Evolutionary conservation across 306 rosid species (phyloP).

Genomic region (Begonia fuchsioides): DNA sequence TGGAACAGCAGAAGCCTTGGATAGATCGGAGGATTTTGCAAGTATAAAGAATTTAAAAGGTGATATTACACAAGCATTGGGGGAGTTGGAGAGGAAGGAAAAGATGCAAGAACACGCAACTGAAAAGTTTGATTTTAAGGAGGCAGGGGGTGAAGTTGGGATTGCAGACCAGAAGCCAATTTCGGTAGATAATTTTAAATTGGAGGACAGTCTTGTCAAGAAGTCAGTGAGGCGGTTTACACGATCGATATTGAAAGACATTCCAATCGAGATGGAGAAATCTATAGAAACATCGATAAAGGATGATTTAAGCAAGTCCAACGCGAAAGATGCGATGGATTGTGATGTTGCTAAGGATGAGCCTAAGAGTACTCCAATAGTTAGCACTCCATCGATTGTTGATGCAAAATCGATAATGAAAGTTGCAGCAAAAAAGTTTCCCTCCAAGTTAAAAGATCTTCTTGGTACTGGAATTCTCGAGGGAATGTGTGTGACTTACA

Average conservation of each 20-base stretch:
- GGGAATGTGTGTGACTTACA: slow-evolving; percentile 55
- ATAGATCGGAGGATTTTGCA: no score
- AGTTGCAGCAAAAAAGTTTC: slow-evolving; percentile 36
- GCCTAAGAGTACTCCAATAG: slow-evolving; percentile 1
- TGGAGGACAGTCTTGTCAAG: slow-evolving; percentile 8
- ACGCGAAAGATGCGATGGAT: slow-evolving; percentile 4
- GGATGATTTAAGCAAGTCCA: background rate
- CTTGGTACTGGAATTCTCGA: slow-evolving; percentile 71
- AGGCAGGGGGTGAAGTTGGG: slow-evolving; percentile 3
- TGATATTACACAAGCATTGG: no score
- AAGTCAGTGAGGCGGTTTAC: slow-evolving; percentile 41
- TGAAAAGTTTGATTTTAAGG: background rate
- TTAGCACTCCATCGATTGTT: slow-evolving; percentile 5
- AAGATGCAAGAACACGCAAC: background rate
- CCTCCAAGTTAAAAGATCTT: slow-evolving; percentile 60
- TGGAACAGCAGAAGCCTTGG: no score
- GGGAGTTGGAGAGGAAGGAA: no score
- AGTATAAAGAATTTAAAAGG: no score
- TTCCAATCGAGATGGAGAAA: slow-evolving; percentile 14
- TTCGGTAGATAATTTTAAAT: slow-evolving; percentile 1
- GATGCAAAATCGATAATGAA: slow-evolving; percentile 10
- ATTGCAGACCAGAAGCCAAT: background rate
- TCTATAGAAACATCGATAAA: background rate
- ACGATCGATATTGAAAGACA: slow-evolving; percentile 40
- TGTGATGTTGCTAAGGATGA: slow-evolving; percentile 8